Percentiles rank a stretch among this genome's conserved stretches.
phyloP scores from a whole-genome alignment of 352 stramenopile species.

The Pythium brassicae region DNA sequence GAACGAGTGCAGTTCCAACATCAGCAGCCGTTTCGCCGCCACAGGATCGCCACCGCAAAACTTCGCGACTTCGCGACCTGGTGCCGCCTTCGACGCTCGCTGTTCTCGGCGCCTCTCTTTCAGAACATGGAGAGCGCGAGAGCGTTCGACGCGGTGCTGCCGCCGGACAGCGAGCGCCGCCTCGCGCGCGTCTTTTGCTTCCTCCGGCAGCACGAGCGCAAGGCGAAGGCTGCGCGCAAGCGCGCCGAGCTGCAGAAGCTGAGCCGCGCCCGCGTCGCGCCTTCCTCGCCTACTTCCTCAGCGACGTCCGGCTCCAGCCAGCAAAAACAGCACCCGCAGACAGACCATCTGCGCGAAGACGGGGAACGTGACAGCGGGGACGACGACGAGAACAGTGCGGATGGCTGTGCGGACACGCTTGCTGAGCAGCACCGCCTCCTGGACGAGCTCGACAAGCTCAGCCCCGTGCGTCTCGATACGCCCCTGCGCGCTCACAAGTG shows the following conservation, averaged over 20 bases:
- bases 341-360: background rate
- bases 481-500: background rate
- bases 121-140: slow-evolving; percentile 19
- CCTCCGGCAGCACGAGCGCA: slow-evolving; percentile 53
- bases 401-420: slow-evolving; percentile 2
- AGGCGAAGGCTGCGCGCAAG: slow-evolving; percentile 34
- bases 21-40: no score
- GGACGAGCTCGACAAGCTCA: slow-evolving; percentile 30
- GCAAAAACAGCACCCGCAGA: background rate
- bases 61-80: no score
- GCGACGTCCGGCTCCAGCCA: background rate
- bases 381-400: slow-evolving; percentile 8
- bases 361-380: slow-evolving; percentile 5
- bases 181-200: slow-evolving; percentile 51
- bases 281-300: background rate
- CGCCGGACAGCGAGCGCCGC: slow-evolving; percentile 35
- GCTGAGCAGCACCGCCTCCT: slow-evolving; percentile 17
- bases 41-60: no score
- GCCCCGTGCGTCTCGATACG: background rate
- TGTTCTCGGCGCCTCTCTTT: background rate
- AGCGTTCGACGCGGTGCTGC: slow-evolving; percentile 21
- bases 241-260: slow-evolving; percentile 27
- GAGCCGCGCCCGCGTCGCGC: background rate
- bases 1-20: no score
- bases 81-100: background rate